Base-by-base conservation (phyloP, 208 protist genomes). In the Leishmania guyanensis region DNA sequence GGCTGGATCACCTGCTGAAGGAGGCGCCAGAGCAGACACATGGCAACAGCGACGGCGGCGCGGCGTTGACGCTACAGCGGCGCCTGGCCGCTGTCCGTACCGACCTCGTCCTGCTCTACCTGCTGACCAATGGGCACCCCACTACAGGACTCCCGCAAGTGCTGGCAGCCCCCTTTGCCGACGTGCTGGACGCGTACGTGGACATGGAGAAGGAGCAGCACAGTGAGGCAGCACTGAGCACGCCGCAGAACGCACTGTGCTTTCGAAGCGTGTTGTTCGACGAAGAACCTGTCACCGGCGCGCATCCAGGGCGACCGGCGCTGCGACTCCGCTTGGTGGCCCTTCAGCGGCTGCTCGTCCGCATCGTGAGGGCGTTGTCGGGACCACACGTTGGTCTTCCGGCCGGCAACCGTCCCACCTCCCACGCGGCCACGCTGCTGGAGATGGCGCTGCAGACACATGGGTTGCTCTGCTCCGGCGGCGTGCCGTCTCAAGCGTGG, bases 371-470 rank as follows among this genome's bases (percentile, higher is more conserved):
- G 22, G 33, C 46, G 56, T 39, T 50, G 12, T 66, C n/a, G 5
- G 74, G 69, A 6, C 54, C n/a, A 14, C n/a, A 65, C 51, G 71
- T 60, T 29, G 60, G 62, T 26, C 53, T 83, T n/a, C 79, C 84
- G 0, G 56, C 79, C 14, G 77, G 82, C 73, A 72, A 65, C 50
- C 77, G 48, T 62, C 78, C 81, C 22, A 73, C 60, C 29, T 80
- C 71, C 17, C 84, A 91, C 58, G 88, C 88, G 33, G 82, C 79
- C n/a, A 86, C 94, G 48, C 91, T 94, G 82, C 78, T 95, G 46
- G 87, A 92, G 77, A 69, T 93, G 50, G 79, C 92, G n/a, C 77
- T 95, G 54, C 91, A 95, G 75, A 87, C 84, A 29, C 93, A 95
- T 75, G 83, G 85, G 5, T 89, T 93, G 86, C 83, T 93, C 69